Base-by-base conservation (phyloP, 176 grass and related monocot species). In the Triticum monococcum region DNA sequence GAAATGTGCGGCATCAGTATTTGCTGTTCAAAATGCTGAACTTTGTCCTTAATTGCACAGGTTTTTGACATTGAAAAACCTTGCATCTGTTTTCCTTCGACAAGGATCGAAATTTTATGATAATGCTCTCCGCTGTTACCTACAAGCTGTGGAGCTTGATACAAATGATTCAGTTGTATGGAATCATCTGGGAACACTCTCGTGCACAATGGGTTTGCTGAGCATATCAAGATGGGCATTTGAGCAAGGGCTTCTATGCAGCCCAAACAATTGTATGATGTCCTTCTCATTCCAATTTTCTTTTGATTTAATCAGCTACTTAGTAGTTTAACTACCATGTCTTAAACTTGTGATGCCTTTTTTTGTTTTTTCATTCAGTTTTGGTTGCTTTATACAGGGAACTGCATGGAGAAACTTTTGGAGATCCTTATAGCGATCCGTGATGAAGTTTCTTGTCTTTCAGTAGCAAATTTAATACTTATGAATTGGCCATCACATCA, bases 331-430 rank as follows among this genome's bases (percentile, higher is more conserved):
- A 84, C 68, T 36, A 81, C 66, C 43, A 20, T 65, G 12, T 43
- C 54, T 75, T 64, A 84, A 84, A 74, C 43, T 72, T 72, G 12
- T 56, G 60, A 31, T 85, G 30, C 25, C 26, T 68, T 9, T 81
- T 86, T 86, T 84, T 75, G 68, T 52, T n/a, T 70, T 63, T 38
- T 79, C 59, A 73, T 83, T 45, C 71, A 50, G 3, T 57, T 91
- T 79, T 68, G 35, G 69, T 30, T 81, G 65, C 43, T 40, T 41
- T 78, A 17, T 52, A 17, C 78, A 95, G 96, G 96, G 93, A 98
- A 95, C 78, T 98, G 96, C 73, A 95, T 98, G 96, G 93, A 95
- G 86, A 98, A 98, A 88, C 87, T 98, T 26, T 72, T 98, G 81
- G 96, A 98, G 83, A 91, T 98, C 61, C 92, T 98, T 73, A 94